Base-by-base conservation (phyloP, 805 yeast genomes). In the Yueomyces sp. region DNA sequence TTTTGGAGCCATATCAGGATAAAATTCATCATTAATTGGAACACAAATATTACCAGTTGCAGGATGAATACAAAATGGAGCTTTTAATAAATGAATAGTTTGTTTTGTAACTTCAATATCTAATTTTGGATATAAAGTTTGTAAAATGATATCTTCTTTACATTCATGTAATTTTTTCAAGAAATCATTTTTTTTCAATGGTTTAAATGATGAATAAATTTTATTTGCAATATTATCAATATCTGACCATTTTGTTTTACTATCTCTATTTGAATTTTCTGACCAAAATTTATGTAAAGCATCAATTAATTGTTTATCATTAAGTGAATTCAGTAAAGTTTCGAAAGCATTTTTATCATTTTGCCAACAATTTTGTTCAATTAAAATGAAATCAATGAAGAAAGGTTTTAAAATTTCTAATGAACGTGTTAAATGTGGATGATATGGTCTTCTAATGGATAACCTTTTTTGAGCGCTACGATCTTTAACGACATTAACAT, bases 1-100 rank as follows among this genome's bases (percentile, higher is more conserved):
- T 48, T 79, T 84, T 19, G 97, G 97, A 2, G 94, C 88, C 9
- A 66, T 68, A 49, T 73, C 72, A 2, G 96, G 96, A 52, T 81
- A 77, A 56, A 90, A 92, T 6, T 44, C 19, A 28, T 53, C 58
- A 32, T 49, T 48, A 19, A 62, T 81, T 0, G 97, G 96, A 5
- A 92, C 95, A 74, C 97, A 92, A 3, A 92, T 84, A 54, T 85
- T 82, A 5, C 96, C 96, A 0, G 98, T 92, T 2, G 86, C 80
- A 2, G 98, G 98, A 61, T 92, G 98, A 38, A 92, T 79, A 67
- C 97, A 90, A 60, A 92, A 92, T 19, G 98, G 98, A 1, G 96
- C 84, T 59, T 92, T 92, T 53, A 92, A 73, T 64, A 92, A 78
- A 68, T 92, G 98, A 64, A 80, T 85, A 55, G 88, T 70, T 59